Base-by-base conservation (phyloP, 768 basidiomycete species). In the Pleurotus tuber-regium region DNA sequence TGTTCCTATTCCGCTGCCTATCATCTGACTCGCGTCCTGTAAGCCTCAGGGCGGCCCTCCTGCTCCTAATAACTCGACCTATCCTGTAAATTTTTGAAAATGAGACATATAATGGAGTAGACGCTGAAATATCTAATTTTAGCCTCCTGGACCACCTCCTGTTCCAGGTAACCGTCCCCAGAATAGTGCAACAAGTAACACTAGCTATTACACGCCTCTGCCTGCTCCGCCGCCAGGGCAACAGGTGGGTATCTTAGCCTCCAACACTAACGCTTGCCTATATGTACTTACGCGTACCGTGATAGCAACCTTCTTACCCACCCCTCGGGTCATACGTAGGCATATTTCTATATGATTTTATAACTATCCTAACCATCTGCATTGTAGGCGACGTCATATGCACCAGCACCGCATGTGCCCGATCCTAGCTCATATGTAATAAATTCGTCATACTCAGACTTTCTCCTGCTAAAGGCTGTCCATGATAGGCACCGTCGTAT, bases 81-180 rank as follows among this genome's bases (percentile, higher is more conserved):
- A 40, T 18, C 41, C 41, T 16, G 36, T 38, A 38, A 7, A 16
- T 14, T 31, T 7, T 14, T 38, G 12, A 7, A n/a, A 5, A 6
- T n/a, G n/a, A n/a, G n/a, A n/a, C n/a, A n/a, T n/a, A n/a, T n/a
- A n/a, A n/a, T n/a, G n/a, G n/a, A n/a, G n/a, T n/a, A n/a, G n/a
- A n/a, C n/a, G n/a, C 6, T 38, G 36, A 38, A 11, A 16, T 38
- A 11, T 14, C n/a, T 7, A 5, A 7, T 16, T 11, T 8, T 6
- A 6, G 36, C 43, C 19, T 6, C 10, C 19, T 7, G 43, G 19
- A n/a, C 29, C 46, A 18, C 46, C 46, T 7, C 46, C 46, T n/a
- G 23, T 48, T 11, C 46, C 46, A 21, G 46, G 46, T 8, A 48
- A 48, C 21, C 29, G 46, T 14, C 46, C 46, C 10, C 46, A 48